Percentiles rank a stretch among this genome's conserved stretches.
Conservation (phyloP, 768 basidiomycete genomes). For the Suillus ampliporus region DNA sequence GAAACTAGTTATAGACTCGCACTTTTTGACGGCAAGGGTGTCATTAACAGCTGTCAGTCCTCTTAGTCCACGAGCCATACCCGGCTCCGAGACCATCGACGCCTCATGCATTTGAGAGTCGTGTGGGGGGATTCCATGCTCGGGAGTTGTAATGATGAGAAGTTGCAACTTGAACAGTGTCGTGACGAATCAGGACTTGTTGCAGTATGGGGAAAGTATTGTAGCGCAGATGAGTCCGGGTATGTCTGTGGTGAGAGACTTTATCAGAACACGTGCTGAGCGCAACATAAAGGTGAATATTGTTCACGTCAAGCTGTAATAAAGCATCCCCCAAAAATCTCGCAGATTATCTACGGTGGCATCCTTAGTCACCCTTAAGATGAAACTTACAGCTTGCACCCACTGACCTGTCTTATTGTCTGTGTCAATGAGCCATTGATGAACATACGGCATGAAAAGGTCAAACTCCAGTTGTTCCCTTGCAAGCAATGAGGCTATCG, state of each 20-base stretch:
- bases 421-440: constrained; percentile 87
- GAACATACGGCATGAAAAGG: constrained; percentile 87
- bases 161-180: constrained; percentile 1
- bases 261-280: not conserved
- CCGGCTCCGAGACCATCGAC: too few relatives aligned
- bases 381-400: constrained; percentile 82
- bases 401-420: constrained; percentile 91
- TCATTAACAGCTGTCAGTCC: not conserved
- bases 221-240: not conserved
- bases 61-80: not conserved
- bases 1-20: not conserved
- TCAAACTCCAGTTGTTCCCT: constrained; percentile 69
- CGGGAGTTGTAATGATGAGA: accelerated
- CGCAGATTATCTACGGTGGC: too few relatives aligned
- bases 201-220: not conserved
- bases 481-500: constrained; percentile 32
- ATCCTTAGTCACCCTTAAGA: too few relatives aligned
- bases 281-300: not conserved
- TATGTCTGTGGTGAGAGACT: not conserved
- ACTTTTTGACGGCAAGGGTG: not conserved
- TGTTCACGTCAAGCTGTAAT: not conserved
- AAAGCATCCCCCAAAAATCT: too few relatives aligned
- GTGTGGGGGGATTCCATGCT: constrained; percentile 9
- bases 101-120: constrained; percentile 12
- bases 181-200: not conserved